Evolutionary conservation across 2,329 filamentous ascomycete genomes (phyloP).

Genomic region (Curvularia spicifera): DNA sequence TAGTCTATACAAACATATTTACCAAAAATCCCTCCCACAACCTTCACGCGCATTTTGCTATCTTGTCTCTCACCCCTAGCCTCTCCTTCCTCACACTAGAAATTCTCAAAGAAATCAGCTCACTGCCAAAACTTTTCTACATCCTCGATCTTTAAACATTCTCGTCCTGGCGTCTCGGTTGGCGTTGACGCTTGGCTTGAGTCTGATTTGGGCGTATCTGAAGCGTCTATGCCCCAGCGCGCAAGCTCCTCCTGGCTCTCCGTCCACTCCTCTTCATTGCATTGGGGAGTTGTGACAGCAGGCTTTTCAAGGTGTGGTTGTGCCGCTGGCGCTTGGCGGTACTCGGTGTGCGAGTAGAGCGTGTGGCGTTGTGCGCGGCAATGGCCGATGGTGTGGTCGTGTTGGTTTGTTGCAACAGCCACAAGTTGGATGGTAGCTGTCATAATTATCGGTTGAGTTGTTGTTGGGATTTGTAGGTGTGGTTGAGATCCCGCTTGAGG

Average conservation of each 20-base stretch:
- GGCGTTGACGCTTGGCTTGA: background rate
- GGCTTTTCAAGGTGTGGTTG: background rate
- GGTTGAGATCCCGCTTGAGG: background rate
- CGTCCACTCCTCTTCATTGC: constrained; percentile 11
- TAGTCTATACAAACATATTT: background rate
- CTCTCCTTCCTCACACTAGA: background rate
- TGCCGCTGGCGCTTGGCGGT: background rate
- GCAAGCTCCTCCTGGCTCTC: constrained; percentile 17
- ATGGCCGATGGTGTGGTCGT: constrained; percentile 18
- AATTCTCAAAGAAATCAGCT: background rate
- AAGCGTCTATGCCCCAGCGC: constrained; percentile 15
- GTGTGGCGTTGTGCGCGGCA: constrained; percentile 18
- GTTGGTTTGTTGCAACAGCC: constrained; percentile 9
- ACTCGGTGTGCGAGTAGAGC: constrained; percentile 10
- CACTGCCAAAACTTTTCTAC: constrained; percentile 5
- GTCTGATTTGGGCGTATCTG: background rate
- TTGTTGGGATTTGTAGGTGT: background rate
- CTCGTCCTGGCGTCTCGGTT: background rate
- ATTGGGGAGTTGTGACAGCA: background rate
- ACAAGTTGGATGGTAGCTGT: constrained; percentile 2
- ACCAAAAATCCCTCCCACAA: background rate
- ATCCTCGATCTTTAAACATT: constrained; percentile 3
- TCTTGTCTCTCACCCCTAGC: background rate
- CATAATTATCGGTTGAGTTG: background rate
- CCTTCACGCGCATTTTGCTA: background rate